Evolutionary conservation across 768 basidiomycete species (phyloP).

Genomic region (Chalciporus piperatus): DNA sequence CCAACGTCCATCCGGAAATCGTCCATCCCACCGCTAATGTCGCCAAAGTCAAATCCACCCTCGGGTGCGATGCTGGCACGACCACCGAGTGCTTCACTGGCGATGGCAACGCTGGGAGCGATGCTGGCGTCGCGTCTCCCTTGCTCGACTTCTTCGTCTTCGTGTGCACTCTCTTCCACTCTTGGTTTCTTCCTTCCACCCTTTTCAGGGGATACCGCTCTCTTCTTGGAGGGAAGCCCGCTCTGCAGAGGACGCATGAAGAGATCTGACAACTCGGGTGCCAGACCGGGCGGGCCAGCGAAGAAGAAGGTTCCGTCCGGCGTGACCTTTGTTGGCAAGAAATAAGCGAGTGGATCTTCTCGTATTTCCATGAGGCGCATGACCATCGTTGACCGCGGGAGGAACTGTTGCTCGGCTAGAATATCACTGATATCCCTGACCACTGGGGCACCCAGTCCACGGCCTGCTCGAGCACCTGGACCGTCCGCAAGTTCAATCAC

Average conservation of each 20-base stretch:
- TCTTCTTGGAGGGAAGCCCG: conserved; percentile 54
- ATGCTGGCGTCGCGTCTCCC: conserved; percentile 65
- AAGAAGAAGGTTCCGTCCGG: conserved; percentile 73
- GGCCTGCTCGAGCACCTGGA: conserved; percentile 50
- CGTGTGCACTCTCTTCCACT: conserved; percentile 46
- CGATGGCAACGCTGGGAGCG: conserved; percentile 58
- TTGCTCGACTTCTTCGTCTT: conserved; percentile 65
- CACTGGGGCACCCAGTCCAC: conserved; percentile 58
- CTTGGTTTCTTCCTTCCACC: conserved; percentile 58
- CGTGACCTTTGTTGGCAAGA: conserved; percentile 78
- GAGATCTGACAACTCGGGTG: conserved; percentile 76
- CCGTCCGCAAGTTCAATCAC: conserved; percentile 79
- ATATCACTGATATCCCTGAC: conserved; percentile 63
- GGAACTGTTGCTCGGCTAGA: conserved; percentile 75
- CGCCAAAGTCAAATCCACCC: conserved; percentile 59
- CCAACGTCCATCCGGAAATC: conserved; percentile 73
- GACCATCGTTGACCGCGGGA: conserved; percentile 80
- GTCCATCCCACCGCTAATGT: conserved; percentile 52
- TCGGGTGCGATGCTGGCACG: conserved; percentile 54
- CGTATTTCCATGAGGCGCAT: conserved; percentile 86
- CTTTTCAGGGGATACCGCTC: conserved; percentile 55
- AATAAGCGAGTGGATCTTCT: conserved; percentile 79
- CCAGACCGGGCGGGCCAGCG: conserved; percentile 81
- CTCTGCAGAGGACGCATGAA: conserved; percentile 75
- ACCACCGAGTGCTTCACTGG: conserved; percentile 53